These are phyloP conservation scores for Penicillium herquei DNA, from an alignment of 495 filamentous ascomycete species.

Conservation along the genomic window DNA sequence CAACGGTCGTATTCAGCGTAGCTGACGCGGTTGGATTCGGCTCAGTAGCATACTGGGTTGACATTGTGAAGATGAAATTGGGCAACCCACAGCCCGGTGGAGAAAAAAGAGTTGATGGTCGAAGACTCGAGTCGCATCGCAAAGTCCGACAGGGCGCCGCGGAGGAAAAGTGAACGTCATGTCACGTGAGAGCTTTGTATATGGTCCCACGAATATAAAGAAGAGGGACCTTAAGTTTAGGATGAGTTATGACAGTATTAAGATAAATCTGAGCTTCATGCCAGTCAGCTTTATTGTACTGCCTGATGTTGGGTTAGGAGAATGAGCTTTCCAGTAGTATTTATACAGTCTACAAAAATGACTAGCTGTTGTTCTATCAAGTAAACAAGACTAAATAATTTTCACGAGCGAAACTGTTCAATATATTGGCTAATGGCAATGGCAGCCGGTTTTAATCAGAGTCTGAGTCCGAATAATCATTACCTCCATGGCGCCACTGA, in stretches of 20 bases:
- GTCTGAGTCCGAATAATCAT: conserved; percentile 32
- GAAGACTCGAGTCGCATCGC: conserved; percentile 3
- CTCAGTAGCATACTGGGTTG: conserved; percentile 87
- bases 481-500: conserved; percentile 15
- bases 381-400: no score
- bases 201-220: not conserved
- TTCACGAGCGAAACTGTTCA: no score
- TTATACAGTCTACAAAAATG: not conserved
- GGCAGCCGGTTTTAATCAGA: conserved; percentile 17
- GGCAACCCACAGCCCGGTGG: not conserved
- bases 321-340: not conserved
- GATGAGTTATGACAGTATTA: no score
- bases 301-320: no score
- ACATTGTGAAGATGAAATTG: conserved; percentile 53
- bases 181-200: conserved; percentile 18
- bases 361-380: not conserved
- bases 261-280: no score
- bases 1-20: conserved; percentile 82
- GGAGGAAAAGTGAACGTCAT: conserved; percentile 22
- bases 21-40: conserved; percentile 88
- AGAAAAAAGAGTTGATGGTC: not conserved
- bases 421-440: no score
- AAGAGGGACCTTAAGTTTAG: not conserved
- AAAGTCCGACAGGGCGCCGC: conserved; percentile 1
- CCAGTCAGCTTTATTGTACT: no score